Base-by-base conservation (phyloP, 2,329 filamentous ascomycete species). In the Colletotrichum acutatum region DNA sequence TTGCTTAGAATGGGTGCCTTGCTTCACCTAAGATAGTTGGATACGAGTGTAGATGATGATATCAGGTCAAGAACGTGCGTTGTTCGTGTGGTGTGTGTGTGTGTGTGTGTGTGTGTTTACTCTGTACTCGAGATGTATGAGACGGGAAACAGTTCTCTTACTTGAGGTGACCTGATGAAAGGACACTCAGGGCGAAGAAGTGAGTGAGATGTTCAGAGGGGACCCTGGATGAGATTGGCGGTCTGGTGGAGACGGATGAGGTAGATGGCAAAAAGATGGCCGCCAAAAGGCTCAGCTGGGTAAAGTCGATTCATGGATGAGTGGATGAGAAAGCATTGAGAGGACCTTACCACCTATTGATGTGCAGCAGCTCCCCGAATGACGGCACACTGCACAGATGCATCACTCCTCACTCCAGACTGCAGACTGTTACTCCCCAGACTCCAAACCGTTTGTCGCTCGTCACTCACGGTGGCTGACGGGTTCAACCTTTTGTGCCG, bases 241-340 rank as follows among this genome's bases (percentile, higher is more conserved):
- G 56, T 62, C 67, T 71, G 66, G 71, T 71, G 71, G 71, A 30
- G 66, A 28, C 56, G 22, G 56, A 73, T 73, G 71, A 73, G 71
- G 71, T 73, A 73, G 58, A 73, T 73, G 71, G 71, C 71, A 26
- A 73, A 73, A 73, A 65, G 67, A 64, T 49, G 60, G 46, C 22
- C 61, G 37, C 60, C 16, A 70, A 61, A 70, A 46, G 62, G 56
- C 56, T 61, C 54, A 32, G 34, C 62, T 46, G 34, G 52, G 52
- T 19, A 42, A 65, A 65, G 32, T 46, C 62, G 30, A 24, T 57
- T 52, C 52, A 12, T 7, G 52, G 22, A 54, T 28, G 22, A 14
- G n/a, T 24, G 52, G 22, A 54, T 54, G 52, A 54, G 52, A 14
- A 9, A 19, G 12, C 11, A 14, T 6, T 54, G 52, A 54, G 52